Evolutionary conservation across 1,284 basidiomycete species (phyloP).

Genomic region (Malassezia yamatoensis): DNA sequence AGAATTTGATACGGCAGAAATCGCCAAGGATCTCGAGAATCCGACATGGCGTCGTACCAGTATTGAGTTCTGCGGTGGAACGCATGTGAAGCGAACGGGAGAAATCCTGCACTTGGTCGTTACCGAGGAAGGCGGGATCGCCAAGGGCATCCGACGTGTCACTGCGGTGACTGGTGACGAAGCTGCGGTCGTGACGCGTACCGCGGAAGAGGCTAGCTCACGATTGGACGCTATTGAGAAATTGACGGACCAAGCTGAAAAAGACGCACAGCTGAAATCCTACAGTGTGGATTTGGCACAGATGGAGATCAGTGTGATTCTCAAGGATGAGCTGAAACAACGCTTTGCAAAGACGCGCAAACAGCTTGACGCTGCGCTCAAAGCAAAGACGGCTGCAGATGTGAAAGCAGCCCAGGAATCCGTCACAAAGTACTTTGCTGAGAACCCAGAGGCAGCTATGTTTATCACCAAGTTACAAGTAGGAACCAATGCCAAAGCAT

Average conservation of each 20-base stretch:
- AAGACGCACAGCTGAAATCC: slow-evolving; percentile 73
- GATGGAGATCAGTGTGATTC: slow-evolving; percentile 74
- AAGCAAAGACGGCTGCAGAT: slow-evolving; percentile 67
- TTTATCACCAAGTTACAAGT: slow-evolving; percentile 62
- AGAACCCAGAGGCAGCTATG: slow-evolving; percentile 60
- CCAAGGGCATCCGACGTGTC: slow-evolving; percentile 90
- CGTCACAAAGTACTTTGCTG: slow-evolving; percentile 60
- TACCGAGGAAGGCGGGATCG: slow-evolving; percentile 89
- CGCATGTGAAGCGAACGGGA: slow-evolving; percentile 86
- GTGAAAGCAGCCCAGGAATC: slow-evolving; percentile 74
- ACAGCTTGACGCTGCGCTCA: slow-evolving; percentile 71
- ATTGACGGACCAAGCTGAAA: slow-evolving; percentile 61
- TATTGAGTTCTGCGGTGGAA: slow-evolving; percentile 96
- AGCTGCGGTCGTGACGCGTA: slow-evolving; percentile 67
- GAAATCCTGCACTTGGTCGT: slow-evolving; percentile 94
- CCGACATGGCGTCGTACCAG: slow-evolving; percentile 80
- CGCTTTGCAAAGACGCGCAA: slow-evolving; percentile 64
- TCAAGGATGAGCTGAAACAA: slow-evolving; percentile 71
- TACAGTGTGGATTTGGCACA: slow-evolving; percentile 79
- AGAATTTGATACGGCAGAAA: slow-evolving; percentile 75
- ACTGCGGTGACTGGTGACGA: slow-evolving; percentile 90
- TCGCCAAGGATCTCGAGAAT: slow-evolving; percentile 72
- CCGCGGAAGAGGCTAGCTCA: slow-evolving; percentile 60
- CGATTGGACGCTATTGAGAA: slow-evolving; percentile 61
- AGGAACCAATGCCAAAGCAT: slow-evolving; percentile 50